Conservation (phyloP, 441 rosid species). For the Gossypium schwendimanii region DNA sequence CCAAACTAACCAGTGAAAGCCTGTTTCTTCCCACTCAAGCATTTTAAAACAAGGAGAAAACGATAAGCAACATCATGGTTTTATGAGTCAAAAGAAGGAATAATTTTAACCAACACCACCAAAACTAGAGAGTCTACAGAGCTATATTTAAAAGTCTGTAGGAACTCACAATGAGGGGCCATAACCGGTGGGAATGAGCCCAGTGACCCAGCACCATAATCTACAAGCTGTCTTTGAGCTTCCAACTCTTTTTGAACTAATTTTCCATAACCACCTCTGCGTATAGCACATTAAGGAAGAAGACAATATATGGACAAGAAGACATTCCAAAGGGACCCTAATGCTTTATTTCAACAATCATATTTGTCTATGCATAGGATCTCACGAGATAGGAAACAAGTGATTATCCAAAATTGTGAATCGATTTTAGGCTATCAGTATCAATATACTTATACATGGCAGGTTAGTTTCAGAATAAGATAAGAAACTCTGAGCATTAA, state of each 20-base stretch:
- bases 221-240: slow-evolving; percentile 91
- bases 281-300: slow-evolving; percentile 47
- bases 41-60: background rate
- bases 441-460: background rate
- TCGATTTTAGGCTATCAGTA: background rate
- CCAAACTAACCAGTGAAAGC: background rate
- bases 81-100: background rate
- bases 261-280: slow-evolving; percentile 99
- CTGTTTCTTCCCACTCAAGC: background rate
- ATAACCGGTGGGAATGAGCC: slow-evolving; percentile 62
- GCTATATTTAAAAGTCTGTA: slow-evolving; percentile 5
- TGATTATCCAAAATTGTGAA: background rate
- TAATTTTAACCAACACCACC: slow-evolving; percentile 2
- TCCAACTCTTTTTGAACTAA: slow-evolving; percentile 82
- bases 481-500: background rate
- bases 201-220: slow-evolving; percentile 88
- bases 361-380: background rate
- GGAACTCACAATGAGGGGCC: slow-evolving; percentile 61
- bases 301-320: background rate
- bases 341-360: background rate
- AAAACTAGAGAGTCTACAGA: background rate
- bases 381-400: background rate
- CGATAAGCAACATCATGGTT: background rate
- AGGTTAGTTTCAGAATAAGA: background rate
- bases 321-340: background rate